Percentiles rank a stretch among this genome's conserved stretches.
These are phyloP conservation scores for Penicillium sp. DNA, from an alignment of 2,329 filamentous ascomycete genomes.

Conservation along the genomic window DNA sequence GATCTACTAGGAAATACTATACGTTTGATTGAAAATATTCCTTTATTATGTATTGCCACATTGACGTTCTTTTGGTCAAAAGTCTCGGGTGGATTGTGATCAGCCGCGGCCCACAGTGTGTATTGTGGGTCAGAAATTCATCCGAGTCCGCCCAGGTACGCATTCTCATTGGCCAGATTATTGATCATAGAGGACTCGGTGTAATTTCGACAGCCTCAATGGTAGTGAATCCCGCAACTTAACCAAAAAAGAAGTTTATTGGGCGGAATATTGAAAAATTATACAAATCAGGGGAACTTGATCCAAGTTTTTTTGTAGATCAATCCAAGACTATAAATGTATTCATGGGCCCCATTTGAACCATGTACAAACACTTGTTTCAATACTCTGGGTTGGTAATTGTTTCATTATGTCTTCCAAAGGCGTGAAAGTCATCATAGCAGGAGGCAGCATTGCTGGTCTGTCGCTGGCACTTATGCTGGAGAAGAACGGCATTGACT, in stretches of 20 bases:
- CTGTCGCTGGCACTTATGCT: constrained; percentile 48
- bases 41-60: not conserved
- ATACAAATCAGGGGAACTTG: not conserved
- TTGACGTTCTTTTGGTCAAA: not conserved
- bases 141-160: not conserved
- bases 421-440: constrained; percentile 47
- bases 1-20: no score
- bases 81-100: not conserved
- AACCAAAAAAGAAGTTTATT: not conserved
- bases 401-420: not conserved
- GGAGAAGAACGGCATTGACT: constrained; percentile 46
- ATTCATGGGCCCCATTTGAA: not conserved
- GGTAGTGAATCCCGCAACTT: not conserved
- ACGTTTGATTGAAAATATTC: no score
- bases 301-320: not conserved
- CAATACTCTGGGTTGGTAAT: not conserved
- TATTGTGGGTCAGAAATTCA: constrained; percentile 1
- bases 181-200: not conserved
- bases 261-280: not conserved
- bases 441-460: constrained; percentile 55
- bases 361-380: not conserved
- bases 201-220: not conserved
- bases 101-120: not conserved
- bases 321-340: not conserved
- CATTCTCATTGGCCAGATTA: constrained; percentile 1